Percentiles rank a stretch among this genome's conserved stretches.
Conservation (phyloP, 2,329 filamentous ascomycete genomes). For the Aspergillus piperis region DNA sequence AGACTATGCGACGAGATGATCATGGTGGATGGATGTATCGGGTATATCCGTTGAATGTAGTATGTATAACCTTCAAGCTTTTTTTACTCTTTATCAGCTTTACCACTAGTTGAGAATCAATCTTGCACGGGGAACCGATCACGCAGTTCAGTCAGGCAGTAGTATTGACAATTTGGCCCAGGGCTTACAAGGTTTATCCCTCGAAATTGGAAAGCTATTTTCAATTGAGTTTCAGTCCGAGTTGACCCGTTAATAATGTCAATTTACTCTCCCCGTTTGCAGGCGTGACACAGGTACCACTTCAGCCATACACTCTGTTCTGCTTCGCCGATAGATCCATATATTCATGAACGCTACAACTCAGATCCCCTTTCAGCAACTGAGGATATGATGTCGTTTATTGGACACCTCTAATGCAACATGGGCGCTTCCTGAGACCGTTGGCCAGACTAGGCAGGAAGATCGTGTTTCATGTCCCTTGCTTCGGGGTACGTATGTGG, state of each 20-base stretch:
- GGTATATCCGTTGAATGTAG: background rate
- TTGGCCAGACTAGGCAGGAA: conserved; percentile 13
- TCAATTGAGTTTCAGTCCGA: background rate
- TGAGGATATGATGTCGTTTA: background rate
- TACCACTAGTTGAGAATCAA: background rate
- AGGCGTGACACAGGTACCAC: background rate
- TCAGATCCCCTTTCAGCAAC: background rate
- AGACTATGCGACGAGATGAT: no score
- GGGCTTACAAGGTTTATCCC: background rate
- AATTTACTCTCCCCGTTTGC: background rate
- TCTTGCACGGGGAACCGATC: background rate
- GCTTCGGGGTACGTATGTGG: conserved; percentile 16
- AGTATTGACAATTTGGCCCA: background rate
- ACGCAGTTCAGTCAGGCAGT: background rate
- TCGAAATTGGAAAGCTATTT: background rate
- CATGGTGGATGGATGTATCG: background rate
- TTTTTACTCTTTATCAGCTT: background rate
- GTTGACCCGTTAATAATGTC: no score
- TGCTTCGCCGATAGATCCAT: background rate
- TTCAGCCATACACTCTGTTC: background rate
- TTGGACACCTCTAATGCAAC: conserved; percentile 9
- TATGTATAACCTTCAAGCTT: background rate
- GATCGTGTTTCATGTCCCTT: conserved; percentile 26
- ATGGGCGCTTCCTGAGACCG: conserved; percentile 15
- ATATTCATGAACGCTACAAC: background rate